These are phyloP conservation scores for Lactarius tabidus DNA, from an alignment of 768 basidiomycete species.

Conservation along the genomic window DNA sequence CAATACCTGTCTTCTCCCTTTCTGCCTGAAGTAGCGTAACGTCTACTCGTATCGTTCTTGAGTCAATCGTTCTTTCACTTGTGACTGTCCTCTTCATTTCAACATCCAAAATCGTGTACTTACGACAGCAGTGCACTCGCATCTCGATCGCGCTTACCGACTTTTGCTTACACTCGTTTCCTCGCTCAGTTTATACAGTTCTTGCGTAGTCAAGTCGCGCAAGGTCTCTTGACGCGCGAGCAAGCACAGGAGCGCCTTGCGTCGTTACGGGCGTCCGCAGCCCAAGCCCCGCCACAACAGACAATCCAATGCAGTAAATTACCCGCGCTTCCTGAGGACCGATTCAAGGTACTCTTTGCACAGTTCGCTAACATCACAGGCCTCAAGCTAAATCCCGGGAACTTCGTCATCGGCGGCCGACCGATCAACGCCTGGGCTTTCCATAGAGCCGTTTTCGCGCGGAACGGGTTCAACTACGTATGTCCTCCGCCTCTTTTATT, in stretches of 20 bases:
- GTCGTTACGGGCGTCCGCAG: not conserved
- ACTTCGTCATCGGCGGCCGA: too few relatives aligned
- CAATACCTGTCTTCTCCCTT: not conserved
- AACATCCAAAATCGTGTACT: conserved; percentile 20
- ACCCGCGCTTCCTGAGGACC: too few relatives aligned
- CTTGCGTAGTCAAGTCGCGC: not conserved
- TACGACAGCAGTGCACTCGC: conserved; percentile 7
- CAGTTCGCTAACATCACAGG: too few relatives aligned
- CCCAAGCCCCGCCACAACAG: not conserved
- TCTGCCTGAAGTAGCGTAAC: not conserved
- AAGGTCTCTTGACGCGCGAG: conserved; percentile 9
- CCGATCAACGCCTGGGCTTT: too few relatives aligned
- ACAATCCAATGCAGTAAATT: too few relatives aligned
- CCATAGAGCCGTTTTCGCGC: too few relatives aligned
- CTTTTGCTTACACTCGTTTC: conserved; percentile 7
- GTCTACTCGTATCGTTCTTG: not conserved
- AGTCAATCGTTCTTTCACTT: not conserved
- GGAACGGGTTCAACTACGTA: too few relatives aligned
- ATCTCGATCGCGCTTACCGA: not conserved
- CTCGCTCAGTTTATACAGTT: not conserved
- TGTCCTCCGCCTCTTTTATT: too few relatives aligned
- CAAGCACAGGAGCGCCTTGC: conserved; percentile 13
- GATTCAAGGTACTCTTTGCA: too few relatives aligned
- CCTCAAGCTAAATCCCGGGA: too few relatives aligned
- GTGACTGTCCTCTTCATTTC: conserved; percentile 13